These are phyloP conservation scores for Lentinus polychrous DNA, from an alignment of 1,284 basidiomycete species.

Conservation along the genomic window DNA sequence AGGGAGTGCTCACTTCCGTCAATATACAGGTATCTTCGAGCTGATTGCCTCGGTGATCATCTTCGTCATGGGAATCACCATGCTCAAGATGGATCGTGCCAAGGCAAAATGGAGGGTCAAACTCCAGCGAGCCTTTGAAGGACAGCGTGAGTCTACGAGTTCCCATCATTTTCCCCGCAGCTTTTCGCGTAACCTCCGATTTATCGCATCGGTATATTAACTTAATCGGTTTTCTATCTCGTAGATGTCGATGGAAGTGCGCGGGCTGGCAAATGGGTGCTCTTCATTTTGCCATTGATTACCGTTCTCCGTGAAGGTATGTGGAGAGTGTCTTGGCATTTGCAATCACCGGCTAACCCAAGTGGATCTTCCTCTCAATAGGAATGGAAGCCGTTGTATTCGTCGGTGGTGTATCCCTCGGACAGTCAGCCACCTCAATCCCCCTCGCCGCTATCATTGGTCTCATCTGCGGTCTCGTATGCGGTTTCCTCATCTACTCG, in stretches of 20 bases:
- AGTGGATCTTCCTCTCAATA: no score
- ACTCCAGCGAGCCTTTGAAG: constrained; percentile 72
- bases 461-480: constrained; percentile 64
- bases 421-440: constrained; percentile 74
- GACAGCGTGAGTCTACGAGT: constrained; percentile 32
- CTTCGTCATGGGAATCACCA: constrained; percentile 35
- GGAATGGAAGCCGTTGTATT: constrained; percentile 88
- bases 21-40: constrained; percentile 66
- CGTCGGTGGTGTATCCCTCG: constrained; percentile 87
- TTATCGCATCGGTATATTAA: neutral
- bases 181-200: neutral
- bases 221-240: neutral
- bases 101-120: constrained; percentile 89
- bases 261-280: constrained; percentile 68
- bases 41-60: constrained; percentile 82
- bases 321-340: constrained; percentile 12
- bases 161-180: neutral
- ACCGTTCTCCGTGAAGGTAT: constrained; percentile 87
- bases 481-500: constrained; percentile 67
- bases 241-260: constrained; percentile 36
- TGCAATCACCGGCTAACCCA: no score
- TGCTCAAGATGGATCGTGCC: constrained; percentile 57
- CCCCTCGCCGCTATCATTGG: constrained; percentile 86
- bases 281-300: constrained; percentile 84
- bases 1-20: neutral